Base-by-base conservation (phyloP, 1,284 basidiomycete genomes). In the Naganishia sp. region DNA sequence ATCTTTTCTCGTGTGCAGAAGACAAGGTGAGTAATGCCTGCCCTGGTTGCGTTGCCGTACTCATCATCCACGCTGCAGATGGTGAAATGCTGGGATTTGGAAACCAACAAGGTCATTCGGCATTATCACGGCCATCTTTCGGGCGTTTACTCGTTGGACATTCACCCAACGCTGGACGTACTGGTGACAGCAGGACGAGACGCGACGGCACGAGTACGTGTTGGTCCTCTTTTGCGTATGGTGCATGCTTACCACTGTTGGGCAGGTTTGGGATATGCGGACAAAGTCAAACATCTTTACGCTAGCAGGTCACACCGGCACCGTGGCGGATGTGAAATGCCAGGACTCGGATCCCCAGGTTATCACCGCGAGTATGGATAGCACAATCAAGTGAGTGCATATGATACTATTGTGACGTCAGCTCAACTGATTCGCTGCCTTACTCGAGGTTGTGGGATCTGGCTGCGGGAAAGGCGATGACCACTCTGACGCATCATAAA, bases 51-150 rank as follows among this genome's bases (percentile, higher is more conserved):
- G 15, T 23, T 39, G 23, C 28, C 23, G 42, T 46, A 6, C 33
- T 6, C 28, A 64, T 63, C 69, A 54, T 66, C 39, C 3, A 7
- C 16, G 21, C 18, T 63, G 18, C 75, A 93, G 90, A 96, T 96
- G 92, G 94, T 99, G 53, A 99, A 98, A 82, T 99, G 96, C 75
- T 99, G 96, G 96, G 95, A 99, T 76, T 81, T 99, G 63, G 96
- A 99, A 81, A 89, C 90, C 23, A 99, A 99, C 84, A 97, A 97
- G 79, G 95, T 99, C 70, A 98, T 99, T 70, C 86, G 95, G 48
- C 94, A 98, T 78, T 99, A 99, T 78, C 94, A 97, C 76, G 95
- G 95, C 1, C 95, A 99, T 79, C 85, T 96, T 44, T 97, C 94
- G 1, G 95, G 96, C 57, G 94, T 99, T 25, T 99, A 99, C 76